Evolutionary conservation across 2,329 filamentous ascomycete genomes (phyloP).

Genomic region (Colletotrichum siamense): DNA sequence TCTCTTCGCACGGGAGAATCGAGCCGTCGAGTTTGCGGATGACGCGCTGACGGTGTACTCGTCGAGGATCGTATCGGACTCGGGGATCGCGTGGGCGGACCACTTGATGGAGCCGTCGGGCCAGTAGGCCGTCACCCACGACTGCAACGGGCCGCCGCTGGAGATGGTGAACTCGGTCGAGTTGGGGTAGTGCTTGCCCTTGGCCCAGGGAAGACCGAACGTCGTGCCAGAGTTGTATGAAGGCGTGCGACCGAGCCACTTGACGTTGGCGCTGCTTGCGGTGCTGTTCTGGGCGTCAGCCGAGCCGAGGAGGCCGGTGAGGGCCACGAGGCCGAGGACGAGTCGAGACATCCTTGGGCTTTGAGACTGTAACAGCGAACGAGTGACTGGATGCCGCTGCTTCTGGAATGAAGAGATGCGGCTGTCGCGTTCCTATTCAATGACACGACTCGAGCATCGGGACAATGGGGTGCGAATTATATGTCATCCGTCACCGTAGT

Average conservation of each 20-base stretch:
- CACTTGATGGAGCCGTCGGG: slow-evolving; percentile 66
- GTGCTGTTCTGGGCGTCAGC: slow-evolving; percentile 10
- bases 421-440: background rate
- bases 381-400: background rate
- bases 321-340: slow-evolving; percentile 7
- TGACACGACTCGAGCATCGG: background rate
- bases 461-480: background rate
- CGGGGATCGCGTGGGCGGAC: slow-evolving; percentile 61
- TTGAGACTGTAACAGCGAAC: background rate
- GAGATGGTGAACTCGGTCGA: slow-evolving; percentile 40
- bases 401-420: background rate
- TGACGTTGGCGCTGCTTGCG: slow-evolving; percentile 27
- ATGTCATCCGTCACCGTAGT: background rate
- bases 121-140: slow-evolving; percentile 66
- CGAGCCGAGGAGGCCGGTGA: slow-evolving; percentile 19
- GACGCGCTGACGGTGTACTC: slow-evolving; percentile 42
- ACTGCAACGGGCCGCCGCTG: slow-evolving; percentile 39
- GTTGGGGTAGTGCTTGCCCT: slow-evolving; percentile 41
- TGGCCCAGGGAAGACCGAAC: slow-evolving; percentile 50
- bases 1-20: slow-evolving; percentile 13
- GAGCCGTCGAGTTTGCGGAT: slow-evolving; percentile 26
- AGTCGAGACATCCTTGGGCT: slow-evolving; percentile 15
- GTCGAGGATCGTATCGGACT: slow-evolving; percentile 41
- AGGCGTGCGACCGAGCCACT: slow-evolving; percentile 46
- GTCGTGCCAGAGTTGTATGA: slow-evolving; percentile 40